Evolutionary conservation across 805 yeast genomes (phyloP).

Genomic region (Lipomyces lipofer): DNA sequence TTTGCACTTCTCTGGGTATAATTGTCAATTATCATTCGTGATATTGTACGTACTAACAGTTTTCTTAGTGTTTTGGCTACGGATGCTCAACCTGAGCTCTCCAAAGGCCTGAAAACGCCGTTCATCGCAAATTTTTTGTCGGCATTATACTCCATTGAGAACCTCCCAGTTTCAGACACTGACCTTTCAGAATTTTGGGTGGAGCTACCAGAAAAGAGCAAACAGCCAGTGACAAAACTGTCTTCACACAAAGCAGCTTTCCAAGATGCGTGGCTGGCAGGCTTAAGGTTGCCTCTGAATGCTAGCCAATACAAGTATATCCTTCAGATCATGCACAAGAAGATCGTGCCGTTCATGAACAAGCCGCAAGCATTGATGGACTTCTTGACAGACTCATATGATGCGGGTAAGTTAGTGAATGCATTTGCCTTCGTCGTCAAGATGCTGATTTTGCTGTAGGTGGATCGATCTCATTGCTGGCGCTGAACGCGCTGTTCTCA

Average conservation of each 20-base stretch:
- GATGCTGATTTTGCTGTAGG: constrained; percentile 36
- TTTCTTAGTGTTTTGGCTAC: background rate
- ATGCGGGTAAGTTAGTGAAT: constrained; percentile 36
- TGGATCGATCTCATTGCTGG: constrained; percentile 67
- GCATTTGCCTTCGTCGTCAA: background rate
- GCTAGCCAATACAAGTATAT: constrained; percentile 65
- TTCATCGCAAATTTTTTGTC: constrained; percentile 30
- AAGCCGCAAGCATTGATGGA: constrained; percentile 88
- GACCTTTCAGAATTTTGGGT: constrained; percentile 29
- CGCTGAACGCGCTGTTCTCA: constrained; percentile 84
- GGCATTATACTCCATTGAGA: constrained; percentile 25
- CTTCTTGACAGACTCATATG: constrained; percentile 83
- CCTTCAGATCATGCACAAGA: constrained; percentile 71
- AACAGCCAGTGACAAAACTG: constrained; percentile 30
- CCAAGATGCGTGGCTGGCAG: constrained; percentile 65
- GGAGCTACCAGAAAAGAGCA: constrained; percentile 12
- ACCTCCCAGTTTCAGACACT: constrained; percentile 33
- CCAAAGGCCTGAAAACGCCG: constrained; percentile 6
- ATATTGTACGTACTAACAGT: constrained; percentile 33
- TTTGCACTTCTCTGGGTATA: constrained; percentile 48
- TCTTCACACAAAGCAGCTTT: constrained; percentile 57
- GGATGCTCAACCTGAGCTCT: background rate
- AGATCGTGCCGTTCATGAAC: constrained; percentile 76
- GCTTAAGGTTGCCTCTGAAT: constrained; percentile 53
- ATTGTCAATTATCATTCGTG: background rate